Base-by-base conservation (phyloP, 495 filamentous ascomycete species). In the Pseudomonodictys pantanalensis region DNA sequence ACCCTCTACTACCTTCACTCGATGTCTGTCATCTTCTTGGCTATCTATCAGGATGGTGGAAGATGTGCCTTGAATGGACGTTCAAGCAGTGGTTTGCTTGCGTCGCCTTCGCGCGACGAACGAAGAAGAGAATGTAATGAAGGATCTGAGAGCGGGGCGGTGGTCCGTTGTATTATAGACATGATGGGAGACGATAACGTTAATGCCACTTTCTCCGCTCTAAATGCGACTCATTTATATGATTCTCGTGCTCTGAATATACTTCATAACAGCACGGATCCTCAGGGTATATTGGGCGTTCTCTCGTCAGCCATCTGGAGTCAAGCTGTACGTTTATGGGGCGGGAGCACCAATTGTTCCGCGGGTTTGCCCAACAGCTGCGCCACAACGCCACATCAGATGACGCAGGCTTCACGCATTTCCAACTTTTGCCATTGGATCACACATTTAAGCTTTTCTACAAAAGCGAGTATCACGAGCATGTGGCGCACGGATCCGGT, bases 191-290 rank as follows among this genome's bases (percentile, higher is more conserved):
- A 47, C 46, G 52, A 24, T 56, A 56, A 46, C 46, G 52, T 47
- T 42, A 47, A n/a, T 41, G 22, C 17, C 51, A n/a, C n/a, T n/a
- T 56, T 56, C 52, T 56, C 52, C 52, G 52, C 52, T 56, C 52
- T 47, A 15, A 56, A 30, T 26, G 42, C 50, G 42, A 56, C 20
- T 26, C 29, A 15, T 25, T 54, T 35, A 39, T 52, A n/a, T n/a
- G n/a, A n/a, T n/a, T n/a, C n/a, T n/a, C n/a, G n/a, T n/a, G n/a
- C n/a, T n/a, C n/a, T n/a, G n/a, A n/a, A n/a, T n/a, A n/a, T n/a
- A n/a, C n/a, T n/a, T n/a, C n/a, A n/a, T n/a, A n/a, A n/a, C n/a
- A n/a, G n/a, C n/a, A n/a, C n/a, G n/a, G n/a, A n/a, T n/a, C n/a
- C n/a, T n/a, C n/a, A n/a, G n/a, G n/a, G n/a, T n/a, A n/a, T n/a